Evolutionary conservation across 1,284 basidiomycete genomes (phyloP).

Genomic region (Irpex rosettiformis): DNA sequence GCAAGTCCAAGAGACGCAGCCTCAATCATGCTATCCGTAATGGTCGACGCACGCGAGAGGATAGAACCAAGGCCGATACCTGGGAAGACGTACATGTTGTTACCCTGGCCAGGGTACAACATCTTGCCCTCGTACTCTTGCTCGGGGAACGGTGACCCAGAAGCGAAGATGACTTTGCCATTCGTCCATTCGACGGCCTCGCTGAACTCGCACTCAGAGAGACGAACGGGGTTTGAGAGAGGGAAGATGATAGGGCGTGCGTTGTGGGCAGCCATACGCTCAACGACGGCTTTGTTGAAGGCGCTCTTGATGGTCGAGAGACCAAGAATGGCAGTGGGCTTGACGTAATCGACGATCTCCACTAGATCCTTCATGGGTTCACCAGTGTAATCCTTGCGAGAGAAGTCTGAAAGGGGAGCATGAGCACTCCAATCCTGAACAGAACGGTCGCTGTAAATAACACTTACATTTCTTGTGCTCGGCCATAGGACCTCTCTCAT

Average conservation of each 20-base stretch:
- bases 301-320: constrained; percentile 85
- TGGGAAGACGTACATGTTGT: constrained; percentile 86
- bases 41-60: constrained; percentile 57
- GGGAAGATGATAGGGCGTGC: constrained; percentile 92
- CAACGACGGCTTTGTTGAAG: constrained; percentile 75
- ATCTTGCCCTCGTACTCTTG: constrained; percentile 55
- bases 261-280: constrained; percentile 84
- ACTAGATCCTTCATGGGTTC: constrained; percentile 72
- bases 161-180: constrained; percentile 83
- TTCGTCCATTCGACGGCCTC: constrained; percentile 79
- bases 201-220: constrained; percentile 84
- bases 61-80: constrained; percentile 82
- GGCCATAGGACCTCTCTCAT: constrained; percentile 67
- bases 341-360: constrained; percentile 82
- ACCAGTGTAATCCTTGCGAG: constrained; percentile 76
- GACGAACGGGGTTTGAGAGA: constrained; percentile 88
- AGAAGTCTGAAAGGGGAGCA: constrained; percentile 55
- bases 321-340: constrained; percentile 90
- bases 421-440: background rate
- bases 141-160: constrained; percentile 85
- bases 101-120: constrained; percentile 85
- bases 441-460: background rate
- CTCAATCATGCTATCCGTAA: constrained; percentile 83
- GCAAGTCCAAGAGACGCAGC: constrained; percentile 76
- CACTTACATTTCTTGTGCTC: constrained; percentile 78